Conservation (phyloP, 257 asterid genomes). For the Lantana camara region DNA sequence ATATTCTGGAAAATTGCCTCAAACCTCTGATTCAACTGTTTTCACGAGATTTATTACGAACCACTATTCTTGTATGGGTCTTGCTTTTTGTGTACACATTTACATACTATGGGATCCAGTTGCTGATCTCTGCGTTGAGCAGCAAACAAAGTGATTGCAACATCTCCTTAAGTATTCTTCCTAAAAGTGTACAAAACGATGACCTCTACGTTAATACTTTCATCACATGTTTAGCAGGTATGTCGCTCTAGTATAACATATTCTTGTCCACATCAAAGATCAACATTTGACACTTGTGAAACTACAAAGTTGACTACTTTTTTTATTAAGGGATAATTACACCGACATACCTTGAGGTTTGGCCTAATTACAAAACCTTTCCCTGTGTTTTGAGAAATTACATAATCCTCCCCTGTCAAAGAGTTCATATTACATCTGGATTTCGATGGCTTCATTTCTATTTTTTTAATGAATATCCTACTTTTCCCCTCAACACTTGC, state of each 20-base stretch:
- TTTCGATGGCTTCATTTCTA: too few relatives aligned
- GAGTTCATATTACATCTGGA: conserved; percentile 21
- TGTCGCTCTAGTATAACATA: conserved; percentile 29
- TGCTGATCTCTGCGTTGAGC: conserved; percentile 34
- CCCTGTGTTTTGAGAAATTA: too few relatives aligned
- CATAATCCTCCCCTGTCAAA: too few relatives aligned
- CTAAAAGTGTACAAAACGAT: neutral
- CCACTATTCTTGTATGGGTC: conserved; percentile 36
- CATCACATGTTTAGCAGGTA: too few relatives aligned
- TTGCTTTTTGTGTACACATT: conserved; percentile 29
- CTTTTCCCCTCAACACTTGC: too few relatives aligned
- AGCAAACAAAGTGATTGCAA: conserved; percentile 26
- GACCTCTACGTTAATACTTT: too few relatives aligned
- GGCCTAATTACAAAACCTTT: too few relatives aligned
- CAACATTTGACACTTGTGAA: too few relatives aligned
- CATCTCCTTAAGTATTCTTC: neutral
- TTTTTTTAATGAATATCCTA: too few relatives aligned
- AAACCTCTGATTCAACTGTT: conserved; percentile 10
- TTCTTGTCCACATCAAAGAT: conserved; percentile 20
- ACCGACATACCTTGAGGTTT: too few relatives aligned
- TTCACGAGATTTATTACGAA: conserved; percentile 24
- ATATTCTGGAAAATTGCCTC: neutral
- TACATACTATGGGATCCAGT: conserved; percentile 35
- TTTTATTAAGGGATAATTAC: too few relatives aligned
- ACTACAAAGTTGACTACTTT: too few relatives aligned